phyloP scores from a whole-genome alignment of 176 grass and related monocot species.

The Hordeum marinum region DNA sequence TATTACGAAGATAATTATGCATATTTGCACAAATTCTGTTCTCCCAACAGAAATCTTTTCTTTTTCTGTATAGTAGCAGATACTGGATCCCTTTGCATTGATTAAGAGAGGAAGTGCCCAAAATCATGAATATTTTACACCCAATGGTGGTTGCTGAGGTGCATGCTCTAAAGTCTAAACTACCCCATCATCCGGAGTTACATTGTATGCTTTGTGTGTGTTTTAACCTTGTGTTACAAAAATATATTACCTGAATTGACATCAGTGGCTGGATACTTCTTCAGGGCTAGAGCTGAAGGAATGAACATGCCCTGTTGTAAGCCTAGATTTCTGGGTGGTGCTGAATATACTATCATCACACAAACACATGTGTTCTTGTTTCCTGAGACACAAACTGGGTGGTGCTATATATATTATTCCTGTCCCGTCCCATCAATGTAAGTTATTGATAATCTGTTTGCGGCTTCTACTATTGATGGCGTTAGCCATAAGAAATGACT shows the following conservation, averaged over 20 bases:
- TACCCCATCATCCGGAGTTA: background rate
- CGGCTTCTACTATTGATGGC: no score
- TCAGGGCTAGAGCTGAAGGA: conserved; percentile 62
- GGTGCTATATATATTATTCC: no score
- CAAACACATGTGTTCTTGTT: no score
- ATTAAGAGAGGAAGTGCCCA: conserved; percentile 51
- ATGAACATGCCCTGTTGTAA: conserved; percentile 61
- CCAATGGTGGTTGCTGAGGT: conserved; percentile 57
- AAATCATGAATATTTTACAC: conserved; percentile 39
- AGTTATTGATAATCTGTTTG: no score
- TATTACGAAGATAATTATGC: no score
- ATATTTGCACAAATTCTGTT: background rate
- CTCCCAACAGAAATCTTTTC: background rate
- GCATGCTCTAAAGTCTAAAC: background rate
- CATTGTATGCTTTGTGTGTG: background rate
- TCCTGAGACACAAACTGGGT: no score
- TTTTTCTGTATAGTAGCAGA: conserved; percentile 36
- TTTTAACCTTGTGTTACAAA: background rate
- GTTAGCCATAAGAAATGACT: no score
- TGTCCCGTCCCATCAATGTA: no score
- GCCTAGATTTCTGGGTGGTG: background rate
- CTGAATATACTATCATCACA: no score
- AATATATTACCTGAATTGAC: conserved; percentile 41
- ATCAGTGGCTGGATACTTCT: conserved; percentile 64
- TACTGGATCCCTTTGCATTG: conserved; percentile 35